phyloP scores from a whole-genome alignment of 495 filamentous ascomycete genomes.

The Jackrogersella minutella region DNA sequence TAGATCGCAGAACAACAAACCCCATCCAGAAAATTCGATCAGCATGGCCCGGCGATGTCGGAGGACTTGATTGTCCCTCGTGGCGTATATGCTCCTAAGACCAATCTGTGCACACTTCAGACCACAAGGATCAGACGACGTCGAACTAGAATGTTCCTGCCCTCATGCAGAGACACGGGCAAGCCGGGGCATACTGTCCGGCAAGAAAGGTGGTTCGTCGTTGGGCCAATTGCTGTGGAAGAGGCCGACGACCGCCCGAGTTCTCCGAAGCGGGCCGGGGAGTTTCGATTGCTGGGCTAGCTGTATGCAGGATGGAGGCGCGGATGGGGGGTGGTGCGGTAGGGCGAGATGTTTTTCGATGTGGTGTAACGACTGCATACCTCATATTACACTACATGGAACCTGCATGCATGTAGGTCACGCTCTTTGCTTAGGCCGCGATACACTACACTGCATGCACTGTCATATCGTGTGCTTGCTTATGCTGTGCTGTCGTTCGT shows the following conservation, averaged over 20 bases:
- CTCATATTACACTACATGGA: not conserved
- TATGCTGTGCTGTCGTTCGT: not conserved
- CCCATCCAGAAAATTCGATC: too few relatives aligned
- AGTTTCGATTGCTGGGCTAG: not conserved
- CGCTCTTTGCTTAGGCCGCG: not conserved
- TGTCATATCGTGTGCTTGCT: too few relatives aligned
- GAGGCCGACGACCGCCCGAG: slow-evolving; percentile 1
- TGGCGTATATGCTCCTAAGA: too few relatives aligned
- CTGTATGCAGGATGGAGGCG: not conserved
- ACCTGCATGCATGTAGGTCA: not conserved
- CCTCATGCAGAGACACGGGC: too few relatives aligned
- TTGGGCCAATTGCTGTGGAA: not conserved
- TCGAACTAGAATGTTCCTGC: not conserved
- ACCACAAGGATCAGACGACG: slow-evolving; percentile 4
- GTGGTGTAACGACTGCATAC: not conserved
- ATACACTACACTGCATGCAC: too few relatives aligned
- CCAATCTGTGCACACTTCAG: not conserved
- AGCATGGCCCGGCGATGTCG: too few relatives aligned
- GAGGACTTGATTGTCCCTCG: too few relatives aligned
- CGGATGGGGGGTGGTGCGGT: not conserved
- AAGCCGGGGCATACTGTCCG: not conserved
- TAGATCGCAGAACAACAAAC: too few relatives aligned
- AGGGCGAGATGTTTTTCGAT: not conserved
- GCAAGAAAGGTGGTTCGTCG: not conserved
- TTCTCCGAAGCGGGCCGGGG: not conserved